phyloP scores from a whole-genome alignment of 345 rosid genomes.

The Lepidium africanum region DNA sequence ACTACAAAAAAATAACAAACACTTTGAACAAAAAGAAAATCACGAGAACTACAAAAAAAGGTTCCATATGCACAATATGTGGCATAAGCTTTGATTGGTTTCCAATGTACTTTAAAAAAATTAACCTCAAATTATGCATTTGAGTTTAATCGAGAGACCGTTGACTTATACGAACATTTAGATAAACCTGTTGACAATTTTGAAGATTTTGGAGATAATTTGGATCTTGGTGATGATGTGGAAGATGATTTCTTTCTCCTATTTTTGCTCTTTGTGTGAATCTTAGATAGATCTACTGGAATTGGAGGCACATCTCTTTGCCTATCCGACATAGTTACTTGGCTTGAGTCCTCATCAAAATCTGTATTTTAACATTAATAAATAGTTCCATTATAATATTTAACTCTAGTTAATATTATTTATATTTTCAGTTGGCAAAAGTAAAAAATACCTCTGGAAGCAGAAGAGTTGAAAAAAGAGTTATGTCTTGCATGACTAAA shows the following conservation, averaged over 20 bases:
- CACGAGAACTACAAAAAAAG: background rate
- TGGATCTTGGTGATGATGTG: constrained; percentile 27
- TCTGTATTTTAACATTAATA: background rate
- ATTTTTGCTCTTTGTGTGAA: constrained; percentile 18
- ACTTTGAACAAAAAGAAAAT: background rate
- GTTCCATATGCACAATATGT: background rate
- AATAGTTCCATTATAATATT: background rate
- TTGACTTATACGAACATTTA: constrained; percentile 14
- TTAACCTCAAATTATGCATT: constrained; percentile 5
- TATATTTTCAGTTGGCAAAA: background rate
- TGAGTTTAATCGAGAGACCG: constrained; percentile 12
- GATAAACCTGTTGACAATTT: constrained; percentile 9
- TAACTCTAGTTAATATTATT: background rate
- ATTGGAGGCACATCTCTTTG: constrained; percentile 18
- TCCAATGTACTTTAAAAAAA: background rate
- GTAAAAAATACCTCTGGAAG: constrained; percentile 72
- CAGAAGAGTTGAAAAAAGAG: constrained; percentile 41
- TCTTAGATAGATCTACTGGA: constrained; percentile 8
- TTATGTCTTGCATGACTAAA: constrained; percentile 40
- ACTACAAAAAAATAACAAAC: constrained; percentile 9
- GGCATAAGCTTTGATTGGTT: background rate
- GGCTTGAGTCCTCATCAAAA: constrained; percentile 21
- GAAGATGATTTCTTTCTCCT: constrained; percentile 21
- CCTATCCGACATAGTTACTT: constrained; percentile 6
- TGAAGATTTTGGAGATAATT: constrained; percentile 24